These are phyloP conservation scores for Aspergillus panamensis DNA, from an alignment of 495 filamentous ascomycete genomes.

Conservation along the genomic window DNA sequence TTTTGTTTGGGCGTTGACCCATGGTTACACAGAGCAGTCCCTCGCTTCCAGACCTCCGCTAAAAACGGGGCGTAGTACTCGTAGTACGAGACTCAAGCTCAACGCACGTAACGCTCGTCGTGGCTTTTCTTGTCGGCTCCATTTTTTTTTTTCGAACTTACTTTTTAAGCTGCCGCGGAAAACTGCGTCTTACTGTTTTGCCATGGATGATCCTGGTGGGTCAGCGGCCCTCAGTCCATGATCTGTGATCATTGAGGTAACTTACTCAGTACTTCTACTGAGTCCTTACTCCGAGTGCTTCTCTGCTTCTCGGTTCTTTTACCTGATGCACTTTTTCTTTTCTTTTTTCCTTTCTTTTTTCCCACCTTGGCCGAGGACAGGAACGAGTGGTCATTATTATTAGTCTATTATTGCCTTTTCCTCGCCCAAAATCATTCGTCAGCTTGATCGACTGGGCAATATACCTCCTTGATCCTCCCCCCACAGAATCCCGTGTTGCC, in stretches of 20 bases:
- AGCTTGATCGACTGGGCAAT: slow-evolving; percentile 13
- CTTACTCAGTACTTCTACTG: too few species aligned
- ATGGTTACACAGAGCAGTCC: slow-evolving; percentile 9
- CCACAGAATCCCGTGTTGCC: slow-evolving; percentile 15
- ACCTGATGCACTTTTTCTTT: background rate
- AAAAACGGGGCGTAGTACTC: slow-evolving; percentile 18
- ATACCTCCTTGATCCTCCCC: slow-evolving; percentile 2
- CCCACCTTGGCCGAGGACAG: background rate
- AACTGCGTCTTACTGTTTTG: slow-evolving; percentile 3
- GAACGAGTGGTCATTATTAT: background rate
- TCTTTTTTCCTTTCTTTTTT: background rate
- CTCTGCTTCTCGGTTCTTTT: slow-evolving; percentile 2
- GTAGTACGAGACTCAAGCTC: slow-evolving; percentile 23
- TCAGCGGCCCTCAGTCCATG: background rate
- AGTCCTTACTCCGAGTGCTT: background rate
- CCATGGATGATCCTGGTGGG: slow-evolving; percentile 9
- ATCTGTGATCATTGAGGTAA: too few species aligned
- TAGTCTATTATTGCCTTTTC: background rate
- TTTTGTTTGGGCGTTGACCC: background rate
- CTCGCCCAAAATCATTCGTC: background rate
- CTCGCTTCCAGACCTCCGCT: slow-evolving; percentile 34
- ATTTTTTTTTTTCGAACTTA: background rate
- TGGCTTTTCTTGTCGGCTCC: background rate
- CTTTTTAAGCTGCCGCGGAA: slow-evolving; percentile 2
- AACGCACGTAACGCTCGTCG: slow-evolving; percentile 5